Evolutionary conservation across 169 alveolate genomes (phyloP).

Genomic region (Cryptosporidium canis): DNA sequence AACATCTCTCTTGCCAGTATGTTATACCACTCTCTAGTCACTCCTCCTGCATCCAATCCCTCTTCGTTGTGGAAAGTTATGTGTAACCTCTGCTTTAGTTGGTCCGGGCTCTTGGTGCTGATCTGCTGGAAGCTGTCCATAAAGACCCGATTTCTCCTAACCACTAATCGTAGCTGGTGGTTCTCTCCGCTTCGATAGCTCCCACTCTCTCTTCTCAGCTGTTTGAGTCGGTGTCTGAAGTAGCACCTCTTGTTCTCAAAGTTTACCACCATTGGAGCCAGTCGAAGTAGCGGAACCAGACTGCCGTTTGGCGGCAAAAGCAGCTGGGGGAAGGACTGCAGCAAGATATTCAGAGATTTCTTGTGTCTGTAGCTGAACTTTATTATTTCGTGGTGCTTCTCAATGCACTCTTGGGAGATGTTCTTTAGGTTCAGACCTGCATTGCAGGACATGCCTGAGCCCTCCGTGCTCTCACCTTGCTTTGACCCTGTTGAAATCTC

Average conservation of each 20-base stretch:
- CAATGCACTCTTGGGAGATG: slow-evolving; percentile 48
- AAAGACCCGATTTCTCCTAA: slow-evolving; percentile 94
- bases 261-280: slow-evolving; percentile 92
- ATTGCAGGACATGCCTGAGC: background rate
- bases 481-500: background rate
- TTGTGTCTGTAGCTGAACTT: slow-evolving; percentile 73
- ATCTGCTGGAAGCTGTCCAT: slow-evolving; percentile 93
- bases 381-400: slow-evolving; percentile 65
- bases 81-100: slow-evolving; percentile 92
- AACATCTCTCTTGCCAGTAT: slow-evolving; percentile 97
- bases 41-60: slow-evolving; percentile 99
- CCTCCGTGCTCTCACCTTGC: background rate
- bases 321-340: slow-evolving; percentile 75
- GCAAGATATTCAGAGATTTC: slow-evolving; percentile 68
- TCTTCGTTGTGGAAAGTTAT: slow-evolving; percentile 96
- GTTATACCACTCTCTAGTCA: slow-evolving; percentile 98
- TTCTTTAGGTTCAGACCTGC: slow-evolving; percentile 13
- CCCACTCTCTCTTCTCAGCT: slow-evolving; percentile 83
- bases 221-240: slow-evolving; percentile 90
- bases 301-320: slow-evolving; percentile 77
- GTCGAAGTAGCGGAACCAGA: slow-evolving; percentile 82
- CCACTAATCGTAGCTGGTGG: slow-evolving; percentile 85
- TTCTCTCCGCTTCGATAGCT: slow-evolving; percentile 72
- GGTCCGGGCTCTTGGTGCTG: slow-evolving; percentile 89
- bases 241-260: slow-evolving; percentile 96